Evolutionary conservation across 176 grass and related monocot species (phyloP).

Genomic region (Dactylis glomerata): DNA sequence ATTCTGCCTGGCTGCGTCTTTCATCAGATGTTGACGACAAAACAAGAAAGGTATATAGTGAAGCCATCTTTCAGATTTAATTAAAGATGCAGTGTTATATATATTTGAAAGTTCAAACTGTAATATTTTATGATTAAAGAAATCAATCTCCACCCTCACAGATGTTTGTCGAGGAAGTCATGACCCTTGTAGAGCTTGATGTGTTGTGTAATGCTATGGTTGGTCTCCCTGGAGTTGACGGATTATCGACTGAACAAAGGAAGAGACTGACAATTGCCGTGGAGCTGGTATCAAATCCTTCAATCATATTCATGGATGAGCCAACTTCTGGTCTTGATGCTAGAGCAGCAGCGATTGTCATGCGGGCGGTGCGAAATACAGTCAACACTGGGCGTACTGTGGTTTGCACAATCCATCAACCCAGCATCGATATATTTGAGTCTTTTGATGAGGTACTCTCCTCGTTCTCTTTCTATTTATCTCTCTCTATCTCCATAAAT

Average conservation of each 20-base stretch:
- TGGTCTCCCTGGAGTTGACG: constrained; percentile 71
- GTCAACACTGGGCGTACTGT: constrained; percentile 89
- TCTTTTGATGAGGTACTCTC: constrained; percentile 79
- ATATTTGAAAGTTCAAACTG: neutral
- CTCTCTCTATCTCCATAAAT: neutral
- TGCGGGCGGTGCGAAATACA: constrained; percentile 91
- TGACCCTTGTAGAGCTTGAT: constrained; percentile 89
- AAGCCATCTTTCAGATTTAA: neutral
- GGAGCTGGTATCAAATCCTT: constrained; percentile 87
- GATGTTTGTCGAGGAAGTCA: constrained; percentile 95
- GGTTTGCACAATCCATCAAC: constrained; percentile 94
- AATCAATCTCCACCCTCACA: constrained; percentile 13
- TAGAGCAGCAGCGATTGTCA: constrained; percentile 89
- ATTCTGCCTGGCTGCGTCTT: constrained; percentile 88
- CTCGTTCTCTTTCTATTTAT: no score
- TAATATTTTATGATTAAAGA: neutral
- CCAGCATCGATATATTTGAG: constrained; percentile 96
- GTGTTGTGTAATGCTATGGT: constrained; percentile 64
- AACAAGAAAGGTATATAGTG: constrained; percentile 48
- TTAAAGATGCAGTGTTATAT: neutral
- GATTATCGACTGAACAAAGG: constrained; percentile 88
- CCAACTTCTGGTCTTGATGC: constrained; percentile 96
- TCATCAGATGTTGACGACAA: constrained; percentile 49
- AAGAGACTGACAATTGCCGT: constrained; percentile 89
- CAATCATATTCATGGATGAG: constrained; percentile 97